Conservation (phyloP, 305 asterid species). For the Fraxinus platypoda region DNA sequence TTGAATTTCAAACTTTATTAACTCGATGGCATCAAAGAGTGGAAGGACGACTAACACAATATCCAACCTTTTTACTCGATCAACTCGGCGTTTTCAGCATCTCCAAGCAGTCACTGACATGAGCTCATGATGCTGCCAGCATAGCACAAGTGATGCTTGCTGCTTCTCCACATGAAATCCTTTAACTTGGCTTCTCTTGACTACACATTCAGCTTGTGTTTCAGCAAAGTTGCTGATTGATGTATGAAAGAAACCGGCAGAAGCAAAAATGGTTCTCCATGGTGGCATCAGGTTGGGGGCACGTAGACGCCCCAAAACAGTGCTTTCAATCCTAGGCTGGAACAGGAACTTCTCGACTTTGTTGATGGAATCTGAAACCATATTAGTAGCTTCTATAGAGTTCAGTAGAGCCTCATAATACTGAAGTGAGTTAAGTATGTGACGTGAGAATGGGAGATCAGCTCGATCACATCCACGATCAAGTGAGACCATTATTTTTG, state of each 20-base stretch:
- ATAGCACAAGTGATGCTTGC: constrained; percentile 41
- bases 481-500: constrained; percentile 44
- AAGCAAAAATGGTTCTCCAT: constrained; percentile 37
- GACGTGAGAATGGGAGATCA: constrained; percentile 47
- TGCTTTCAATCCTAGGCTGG: constrained; percentile 48
- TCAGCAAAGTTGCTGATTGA: constrained; percentile 43
- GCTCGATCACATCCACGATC: constrained; percentile 48
- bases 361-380: constrained; percentile 27
- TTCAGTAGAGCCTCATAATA: constrained; percentile 44
- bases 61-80: not conserved
- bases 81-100: constrained; percentile 30
- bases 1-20: constrained; percentile 22
- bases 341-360: constrained; percentile 47
- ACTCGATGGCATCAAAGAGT: constrained; percentile 20
- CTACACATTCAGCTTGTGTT: constrained; percentile 53
- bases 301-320: constrained; percentile 39
- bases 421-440: constrained; percentile 43
- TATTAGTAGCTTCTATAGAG: constrained; percentile 42
- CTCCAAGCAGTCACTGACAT: constrained; percentile 51
- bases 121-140: constrained; percentile 53
- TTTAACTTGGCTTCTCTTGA: constrained; percentile 36
- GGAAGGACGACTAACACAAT: not conserved
- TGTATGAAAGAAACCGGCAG: constrained; percentile 42
- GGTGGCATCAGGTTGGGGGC: constrained; percentile 39
- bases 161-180: constrained; percentile 53